Conservation (phyloP, 805 yeast genomes). For the Starmerella ratchasimensis region DNA sequence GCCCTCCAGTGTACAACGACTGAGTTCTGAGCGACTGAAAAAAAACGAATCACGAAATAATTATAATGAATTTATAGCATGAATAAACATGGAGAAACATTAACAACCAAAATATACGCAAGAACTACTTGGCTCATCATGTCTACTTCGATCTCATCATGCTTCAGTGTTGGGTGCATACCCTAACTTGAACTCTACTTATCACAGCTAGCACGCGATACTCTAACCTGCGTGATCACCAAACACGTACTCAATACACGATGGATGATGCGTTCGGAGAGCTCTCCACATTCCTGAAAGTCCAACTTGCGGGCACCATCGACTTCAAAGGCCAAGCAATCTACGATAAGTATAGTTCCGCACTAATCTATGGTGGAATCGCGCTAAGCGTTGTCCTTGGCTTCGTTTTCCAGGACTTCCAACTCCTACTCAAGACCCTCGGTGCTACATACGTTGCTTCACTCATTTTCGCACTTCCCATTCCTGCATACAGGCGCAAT, state of each 20-base stretch:
- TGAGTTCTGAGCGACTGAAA: slow-evolving; percentile 5
- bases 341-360: slow-evolving; percentile 5
- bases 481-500: slow-evolving; percentile 16
- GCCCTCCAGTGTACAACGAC: slow-evolving; percentile 24
- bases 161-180: too few relatives aligned
- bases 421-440: slow-evolving; percentile 8
- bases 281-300: slow-evolving; percentile 7
- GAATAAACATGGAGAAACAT: too few relatives aligned
- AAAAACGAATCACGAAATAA: background rate
- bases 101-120: too few relatives aligned
- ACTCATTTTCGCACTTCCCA: slow-evolving; percentile 16
- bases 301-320: slow-evolving; percentile 18
- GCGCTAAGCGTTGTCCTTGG: slow-evolving; percentile 12
- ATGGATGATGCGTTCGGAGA: too few relatives aligned
- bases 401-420: slow-evolving; percentile 13
- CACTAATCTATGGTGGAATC: slow-evolving; percentile 11
- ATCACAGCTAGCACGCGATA: too few relatives aligned
- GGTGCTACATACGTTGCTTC: slow-evolving; percentile 10
- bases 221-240: too few relatives aligned
- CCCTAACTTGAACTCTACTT: too few relatives aligned
- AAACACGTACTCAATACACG: too few relatives aligned
- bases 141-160: too few relatives aligned
- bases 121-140: too few relatives aligned
- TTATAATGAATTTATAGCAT: too few relatives aligned
- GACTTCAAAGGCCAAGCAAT: slow-evolving; percentile 21